Conservation (phyloP, 176 grass and related monocot genomes). For the Oryza officinalis region DNA sequence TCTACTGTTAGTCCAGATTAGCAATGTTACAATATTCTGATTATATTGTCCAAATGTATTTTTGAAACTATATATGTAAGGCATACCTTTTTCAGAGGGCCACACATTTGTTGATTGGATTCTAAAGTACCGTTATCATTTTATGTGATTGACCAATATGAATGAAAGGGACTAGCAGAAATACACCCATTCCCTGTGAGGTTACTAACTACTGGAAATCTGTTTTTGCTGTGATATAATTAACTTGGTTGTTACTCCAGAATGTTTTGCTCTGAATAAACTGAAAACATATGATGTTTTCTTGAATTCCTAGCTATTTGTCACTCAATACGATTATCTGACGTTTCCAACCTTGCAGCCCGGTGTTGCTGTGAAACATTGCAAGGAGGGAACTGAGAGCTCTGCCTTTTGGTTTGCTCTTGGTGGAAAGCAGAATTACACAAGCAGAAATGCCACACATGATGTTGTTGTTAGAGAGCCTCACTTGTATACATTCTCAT, state of each 20-base stretch:
- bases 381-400: conserved; percentile 87
- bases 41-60: not conserved
- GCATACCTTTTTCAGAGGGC: too few species aligned
- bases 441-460: conserved; percentile 53
- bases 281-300: conserved; percentile 3
- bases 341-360: conserved; percentile 52
- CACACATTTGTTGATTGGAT: conserved; percentile 29
- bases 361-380: conserved; percentile 69
- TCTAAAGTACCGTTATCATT: conserved; percentile 8
- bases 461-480: conserved; percentile 72
- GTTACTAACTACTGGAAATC: conserved; percentile 3
- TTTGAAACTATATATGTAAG: conserved; percentile 13
- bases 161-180: conserved; percentile 14
- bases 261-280: conserved; percentile 14
- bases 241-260: not conserved
- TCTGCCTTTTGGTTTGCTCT: conserved; percentile 86
- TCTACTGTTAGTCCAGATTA: conserved; percentile 10
- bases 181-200: not conserved
- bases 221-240: not conserved
- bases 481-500: conserved; percentile 76
- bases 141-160: not conserved
- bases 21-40: not conserved
- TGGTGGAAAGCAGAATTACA: conserved; percentile 79
- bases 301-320: not conserved
- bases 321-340: conserved; percentile 17